A percentile compares a stretch with the other conserved stretches of the same genome.
Evolutionary conservation across 345 rosid genomes (phyloP).

Genomic region (Carallia pectinifolia): DNA sequence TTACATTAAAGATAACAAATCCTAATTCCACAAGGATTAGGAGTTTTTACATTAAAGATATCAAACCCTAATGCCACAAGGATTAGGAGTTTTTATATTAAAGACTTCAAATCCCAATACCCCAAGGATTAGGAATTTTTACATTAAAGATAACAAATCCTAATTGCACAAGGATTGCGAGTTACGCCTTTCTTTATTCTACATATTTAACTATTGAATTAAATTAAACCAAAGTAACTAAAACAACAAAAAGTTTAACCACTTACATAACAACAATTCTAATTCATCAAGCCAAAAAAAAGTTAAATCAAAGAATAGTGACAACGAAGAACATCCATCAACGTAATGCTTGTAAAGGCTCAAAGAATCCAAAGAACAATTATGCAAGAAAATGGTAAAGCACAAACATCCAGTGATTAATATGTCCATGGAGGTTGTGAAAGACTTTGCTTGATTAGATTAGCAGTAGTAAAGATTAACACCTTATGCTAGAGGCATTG

Average conservation of each 20-base stretch:
- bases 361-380: neutral
- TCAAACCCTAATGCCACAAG: too few relatives aligned
- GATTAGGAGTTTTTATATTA: too few relatives aligned
- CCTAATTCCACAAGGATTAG: too few relatives aligned
- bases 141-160: too few relatives aligned
- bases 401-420: neutral
- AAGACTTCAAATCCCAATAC: too few relatives aligned
- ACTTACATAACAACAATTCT: neutral
- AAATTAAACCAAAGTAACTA: too few relatives aligned
- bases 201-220: too few relatives aligned
- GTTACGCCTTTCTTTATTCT: too few relatives aligned
- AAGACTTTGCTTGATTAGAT: neutral
- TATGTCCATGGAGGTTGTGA: neutral
- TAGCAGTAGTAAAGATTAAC: neutral
- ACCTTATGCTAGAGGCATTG: slow-evolving; percentile 99
- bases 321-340: neutral
- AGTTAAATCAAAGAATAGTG: neutral
- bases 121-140: too few relatives aligned
- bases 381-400: neutral
- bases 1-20: too few relatives aligned
- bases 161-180: too few relatives aligned
- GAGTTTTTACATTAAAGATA: too few relatives aligned
- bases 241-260: neutral
- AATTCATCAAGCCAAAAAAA: neutral
- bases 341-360: neutral